Conservation (phyloP, 306 rosid species). For the Prunus persica region DNA sequence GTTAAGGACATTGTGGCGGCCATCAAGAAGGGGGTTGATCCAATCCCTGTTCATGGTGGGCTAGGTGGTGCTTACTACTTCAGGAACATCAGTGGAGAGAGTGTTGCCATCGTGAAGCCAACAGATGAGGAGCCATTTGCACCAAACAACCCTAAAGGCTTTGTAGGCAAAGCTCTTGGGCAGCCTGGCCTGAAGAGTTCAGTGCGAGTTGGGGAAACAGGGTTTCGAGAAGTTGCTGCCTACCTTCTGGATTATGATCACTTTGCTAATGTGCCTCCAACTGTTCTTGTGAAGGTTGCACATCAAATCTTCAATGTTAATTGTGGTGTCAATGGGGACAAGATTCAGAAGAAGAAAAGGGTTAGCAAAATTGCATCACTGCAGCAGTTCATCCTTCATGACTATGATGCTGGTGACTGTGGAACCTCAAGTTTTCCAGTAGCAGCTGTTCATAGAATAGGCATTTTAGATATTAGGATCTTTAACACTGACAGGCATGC, state of each 20-base stretch:
- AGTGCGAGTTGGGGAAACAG: conserved; percentile 83
- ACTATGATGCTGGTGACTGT: conserved; percentile 72
- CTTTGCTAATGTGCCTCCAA: conserved; percentile 74
- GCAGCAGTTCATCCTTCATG: conserved; percentile 68
- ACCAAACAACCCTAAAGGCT: conserved; percentile 86
- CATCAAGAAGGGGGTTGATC: conserved; percentile 54
- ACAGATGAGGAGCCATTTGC: conserved; percentile 93
- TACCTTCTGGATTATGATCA: conserved; percentile 70
- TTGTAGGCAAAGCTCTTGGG: conserved; percentile 72
- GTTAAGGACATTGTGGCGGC: conserved; percentile 57
- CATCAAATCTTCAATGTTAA: conserved; percentile 63
- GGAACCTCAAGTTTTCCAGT: conserved; percentile 76
- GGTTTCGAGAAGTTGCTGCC: conserved; percentile 83
- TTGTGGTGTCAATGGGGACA: conserved; percentile 52
- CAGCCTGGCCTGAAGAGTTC: conserved; percentile 77
- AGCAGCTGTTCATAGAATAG: conserved; percentile 65
- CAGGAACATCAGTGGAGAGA: conserved; percentile 51
- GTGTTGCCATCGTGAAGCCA: conserved; percentile 69
- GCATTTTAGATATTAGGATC: conserved; percentile 61
- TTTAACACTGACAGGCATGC: conserved; percentile 71
- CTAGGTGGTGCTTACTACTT: conserved; percentile 82
- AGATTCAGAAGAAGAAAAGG: conserved; percentile 37
- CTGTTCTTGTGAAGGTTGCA: conserved; percentile 71
- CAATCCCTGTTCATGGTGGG: conserved; percentile 62
- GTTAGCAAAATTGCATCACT: conserved; percentile 74